Percentiles rank a stretch among this genome's conserved stretches.
Evolutionary conservation across 1,139 yeast species (phyloP).

Genomic region (Scheffersomyces insectosa): DNA sequence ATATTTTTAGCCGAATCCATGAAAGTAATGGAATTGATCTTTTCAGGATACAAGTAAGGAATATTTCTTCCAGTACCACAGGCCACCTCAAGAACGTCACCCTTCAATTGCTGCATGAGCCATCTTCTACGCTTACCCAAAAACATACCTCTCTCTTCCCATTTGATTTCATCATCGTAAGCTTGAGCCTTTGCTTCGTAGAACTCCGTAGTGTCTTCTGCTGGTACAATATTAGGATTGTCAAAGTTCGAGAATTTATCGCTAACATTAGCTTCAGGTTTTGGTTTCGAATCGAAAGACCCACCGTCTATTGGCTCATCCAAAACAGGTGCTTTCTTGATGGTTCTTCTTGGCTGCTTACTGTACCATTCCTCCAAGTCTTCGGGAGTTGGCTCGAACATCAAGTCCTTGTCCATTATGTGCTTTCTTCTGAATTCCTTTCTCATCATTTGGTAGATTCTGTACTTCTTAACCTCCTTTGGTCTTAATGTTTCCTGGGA

Average conservation of each 20-base stretch:
- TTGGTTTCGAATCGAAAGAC: slow-evolving; percentile 14
- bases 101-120: slow-evolving; percentile 75
- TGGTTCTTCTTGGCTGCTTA: slow-evolving; percentile 33
- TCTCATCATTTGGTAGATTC: slow-evolving; percentile 53
- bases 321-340: slow-evolving; percentile 28
- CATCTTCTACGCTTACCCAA: slow-evolving; percentile 84
- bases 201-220: slow-evolving; percentile 81
- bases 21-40: slow-evolving; percentile 73
- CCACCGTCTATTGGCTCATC: slow-evolving; percentile 19
- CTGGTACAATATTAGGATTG: slow-evolving; percentile 53
- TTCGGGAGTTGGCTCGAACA: slow-evolving; percentile 55
- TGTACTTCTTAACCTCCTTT: slow-evolving; percentile 54
- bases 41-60: slow-evolving; percentile 63
- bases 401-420: slow-evolving; percentile 42
- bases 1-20: slow-evolving; percentile 81
- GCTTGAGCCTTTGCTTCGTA: slow-evolving; percentile 77
- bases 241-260: slow-evolving; percentile 24
- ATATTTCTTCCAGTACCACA: slow-evolving; percentile 96
- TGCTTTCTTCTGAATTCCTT: slow-evolving; percentile 51
- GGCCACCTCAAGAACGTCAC: slow-evolving; percentile 91
- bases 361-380: slow-evolving; percentile 49
- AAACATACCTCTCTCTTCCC: slow-evolving; percentile 82
- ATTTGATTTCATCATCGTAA: slow-evolving; percentile 79
- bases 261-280: slow-evolving; percentile 1
- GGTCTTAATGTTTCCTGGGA: slow-evolving; percentile 53